Evolutionary conservation across 2,329 filamentous ascomycete species (phyloP), one percentile per base, ranked within the genome.

Genomic region (Stagonosporopsis cucurbitacearum): DNA sequence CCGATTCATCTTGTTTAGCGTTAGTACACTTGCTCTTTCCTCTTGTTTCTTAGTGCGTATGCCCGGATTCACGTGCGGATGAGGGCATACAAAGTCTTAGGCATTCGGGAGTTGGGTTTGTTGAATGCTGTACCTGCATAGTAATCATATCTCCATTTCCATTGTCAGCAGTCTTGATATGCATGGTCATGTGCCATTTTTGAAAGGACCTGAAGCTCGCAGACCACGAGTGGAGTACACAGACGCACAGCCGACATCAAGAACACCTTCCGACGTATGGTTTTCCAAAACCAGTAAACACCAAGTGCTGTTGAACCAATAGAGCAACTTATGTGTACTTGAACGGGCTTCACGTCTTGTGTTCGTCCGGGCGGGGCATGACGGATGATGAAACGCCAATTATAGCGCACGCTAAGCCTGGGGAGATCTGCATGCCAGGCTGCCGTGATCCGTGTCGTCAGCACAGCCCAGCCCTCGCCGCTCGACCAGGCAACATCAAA

Each of bases 1-100:
- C 57, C 56, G 48, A 45, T 62, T 17, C 50, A 59, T 65, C 57
- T 63, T 55, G 45, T 59, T 61, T 63, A 67, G 64, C 65, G 65
- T 56, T 56, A 59, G 59, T 45, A 64, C 51, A 33, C 60, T 48
- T 63, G 59, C 57, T 51, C 47, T 56, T 61, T 60, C 42, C 30
- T 37, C 46, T 56, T 50, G 47, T 22, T 35, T 63, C 44, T 56
- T 58, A 52, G 17, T 35, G 43, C 30, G 25, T 28, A 32, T 20
- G 39, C 13, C 33, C 30, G 42, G 47, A 30, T 32, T 30, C n/a
- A 30, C 13, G 37, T 51, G 43, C 37, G 42, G 37, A 50, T n/a
- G 19, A 17, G 40, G 42, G 36, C 47, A 36, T 42, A 46, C 37
- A 43, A 45, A 33, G 47, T 47, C 25, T 47, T 13, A 43, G 32